Evolutionary conservation across 1,139 yeast genomes (phyloP), one percentile per base, ranked within the genome.

Genomic region (Candida frijolesensis): DNA sequence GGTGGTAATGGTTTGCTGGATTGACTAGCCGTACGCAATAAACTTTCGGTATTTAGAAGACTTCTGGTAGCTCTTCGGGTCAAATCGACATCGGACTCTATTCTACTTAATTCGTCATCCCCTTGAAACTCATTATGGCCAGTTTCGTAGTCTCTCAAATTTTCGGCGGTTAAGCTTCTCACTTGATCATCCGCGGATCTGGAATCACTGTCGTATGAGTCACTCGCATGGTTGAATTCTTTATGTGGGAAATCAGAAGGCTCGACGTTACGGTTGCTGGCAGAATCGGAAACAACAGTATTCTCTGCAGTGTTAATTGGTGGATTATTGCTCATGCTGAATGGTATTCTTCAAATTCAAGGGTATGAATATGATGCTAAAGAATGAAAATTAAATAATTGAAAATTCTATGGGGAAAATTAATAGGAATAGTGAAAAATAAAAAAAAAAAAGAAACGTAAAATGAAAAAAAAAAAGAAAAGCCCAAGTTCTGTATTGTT

Each of bases 51-150:
- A n/a, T 38, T 38, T 10, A 38, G 11, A 9, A 38, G 69, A 16
- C 71, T 65, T 25, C 73, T 74, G 0, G 78, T 72, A 38, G 71
- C 54, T 47, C 67, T 63, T 51, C 73, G 64, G 16, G 66, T 60
- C 46, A 69, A 54, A 10, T 58, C 55, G n/a, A 58, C 66, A 51
- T 62, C 61, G 19, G 67, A 53, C 50, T 69, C 73, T 46, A 61
- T 60, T 39, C 71, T 56, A 33, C 64, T 52, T 50, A 68, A 56
- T 45, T 68, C 71, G 46, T 65, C 70, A 19, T 62, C 70, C 25
- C 9, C 22, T 47, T 19, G 16, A 6, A 14, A 19, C 5, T 19
- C 29, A n/a, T 22, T 7, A n/a, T 7, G 10, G 8, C 30, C 42
- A 12, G 14, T 14, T 12, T 38, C 42, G 12, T 19, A 38, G 16